These are phyloP conservation scores for Paecilomyces fulvus DNA, from an alignment of 2,329 filamentous ascomycete genomes.

Conservation along the genomic window DNA sequence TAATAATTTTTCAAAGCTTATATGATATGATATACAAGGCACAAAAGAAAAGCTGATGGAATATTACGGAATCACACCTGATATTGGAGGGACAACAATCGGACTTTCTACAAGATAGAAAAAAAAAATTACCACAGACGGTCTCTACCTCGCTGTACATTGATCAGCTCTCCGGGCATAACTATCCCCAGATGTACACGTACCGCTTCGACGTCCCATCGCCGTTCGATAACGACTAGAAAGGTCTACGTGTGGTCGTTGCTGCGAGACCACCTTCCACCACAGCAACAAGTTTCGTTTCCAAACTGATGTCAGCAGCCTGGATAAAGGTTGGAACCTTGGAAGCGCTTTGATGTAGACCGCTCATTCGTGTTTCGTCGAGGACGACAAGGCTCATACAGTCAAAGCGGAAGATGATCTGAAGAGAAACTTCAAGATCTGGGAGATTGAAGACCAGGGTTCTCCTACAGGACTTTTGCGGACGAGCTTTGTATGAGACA, in stretches of 20 bases:
- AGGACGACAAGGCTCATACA: background rate
- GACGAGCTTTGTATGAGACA: background rate
- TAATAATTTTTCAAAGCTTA: too few relatives aligned
- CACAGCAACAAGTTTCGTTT: background rate
- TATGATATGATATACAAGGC: background rate
- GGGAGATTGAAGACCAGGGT: background rate
- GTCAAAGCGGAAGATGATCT: background rate
- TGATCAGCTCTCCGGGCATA: background rate
- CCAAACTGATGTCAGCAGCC: background rate
- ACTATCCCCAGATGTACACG: background rate
- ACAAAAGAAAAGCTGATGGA: background rate
- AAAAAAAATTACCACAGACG: background rate
- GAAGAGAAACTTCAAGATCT: background rate
- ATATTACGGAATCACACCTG: background rate
- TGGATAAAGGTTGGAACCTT: background rate
- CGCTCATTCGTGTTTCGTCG: background rate
- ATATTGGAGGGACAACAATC: background rate
- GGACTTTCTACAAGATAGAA: background rate
- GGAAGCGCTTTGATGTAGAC: background rate
- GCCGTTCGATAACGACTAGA: background rate
- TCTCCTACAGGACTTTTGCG: background rate
- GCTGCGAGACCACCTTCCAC: background rate
- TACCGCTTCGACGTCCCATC: background rate
- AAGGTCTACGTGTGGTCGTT: background rate
- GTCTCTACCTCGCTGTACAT: background rate